These are phyloP conservation scores for Rhododendron molle DNA, from an alignment of 148 eudicot species.

Conservation along the genomic window DNA sequence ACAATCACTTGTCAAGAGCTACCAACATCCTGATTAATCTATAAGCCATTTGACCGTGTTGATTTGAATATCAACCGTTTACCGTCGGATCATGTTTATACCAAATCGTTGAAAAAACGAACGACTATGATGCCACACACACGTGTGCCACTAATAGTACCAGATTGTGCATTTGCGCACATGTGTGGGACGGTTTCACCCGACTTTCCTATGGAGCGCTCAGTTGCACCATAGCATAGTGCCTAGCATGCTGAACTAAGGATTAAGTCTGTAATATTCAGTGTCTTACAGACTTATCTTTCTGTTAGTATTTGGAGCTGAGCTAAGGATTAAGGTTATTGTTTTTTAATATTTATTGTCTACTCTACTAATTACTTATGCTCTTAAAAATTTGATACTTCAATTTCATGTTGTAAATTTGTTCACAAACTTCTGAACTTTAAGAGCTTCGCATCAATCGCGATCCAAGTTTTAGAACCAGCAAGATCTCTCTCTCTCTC, in stretches of 20 bases:
- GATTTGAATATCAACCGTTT: neutral
- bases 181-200: neutral
- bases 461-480: neutral
- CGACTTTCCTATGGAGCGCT: neutral
- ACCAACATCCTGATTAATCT: neutral
- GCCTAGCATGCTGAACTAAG: no score
- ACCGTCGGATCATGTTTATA: neutral
- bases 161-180: neutral
- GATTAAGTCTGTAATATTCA: no score
- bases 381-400: neutral
- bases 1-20: neutral
- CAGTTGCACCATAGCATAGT: neutral
- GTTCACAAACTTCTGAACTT: neutral
- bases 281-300: neutral
- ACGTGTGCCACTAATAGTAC: neutral
- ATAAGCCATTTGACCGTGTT: neutral
- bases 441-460: neutral
- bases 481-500: neutral
- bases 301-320: neutral
- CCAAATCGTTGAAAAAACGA: no score
- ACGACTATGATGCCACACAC: no score
- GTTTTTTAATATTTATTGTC: neutral
- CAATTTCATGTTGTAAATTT: neutral
- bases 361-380: neutral
- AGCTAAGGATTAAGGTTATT: neutral